These are phyloP conservation scores for Bipolaris victoriae DNA, from an alignment of 2,329 filamentous ascomycete species.

Conservation along the genomic window DNA sequence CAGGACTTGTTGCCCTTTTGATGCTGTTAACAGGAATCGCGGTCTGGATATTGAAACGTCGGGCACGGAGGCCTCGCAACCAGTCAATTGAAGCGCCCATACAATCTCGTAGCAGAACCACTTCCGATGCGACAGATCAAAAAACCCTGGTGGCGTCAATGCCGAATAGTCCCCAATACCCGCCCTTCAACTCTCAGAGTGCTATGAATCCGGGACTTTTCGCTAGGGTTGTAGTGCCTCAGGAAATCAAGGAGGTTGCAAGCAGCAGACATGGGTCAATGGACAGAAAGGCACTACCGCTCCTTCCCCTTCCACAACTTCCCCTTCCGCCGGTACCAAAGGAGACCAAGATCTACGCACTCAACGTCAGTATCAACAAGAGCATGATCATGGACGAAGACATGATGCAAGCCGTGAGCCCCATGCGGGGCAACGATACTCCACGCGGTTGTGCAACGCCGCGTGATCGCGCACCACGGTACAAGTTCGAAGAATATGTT, in stretches of 20 bases:
- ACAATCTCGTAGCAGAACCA: slow-evolving; percentile 16
- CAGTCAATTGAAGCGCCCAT: slow-evolving; percentile 23
- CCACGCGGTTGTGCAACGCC: slow-evolving; percentile 16
- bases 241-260: slow-evolving; percentile 13
- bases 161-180: slow-evolving; percentile 33
- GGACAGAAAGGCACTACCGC: slow-evolving; percentile 20
- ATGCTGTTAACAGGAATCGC: slow-evolving; percentile 28
- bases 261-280: slow-evolving; percentile 6
- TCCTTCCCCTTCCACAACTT: slow-evolving; percentile 18
- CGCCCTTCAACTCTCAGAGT: slow-evolving; percentile 18
- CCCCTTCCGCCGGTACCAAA: slow-evolving; percentile 26
- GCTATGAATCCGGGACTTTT: slow-evolving; percentile 21
- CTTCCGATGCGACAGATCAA: slow-evolving; percentile 32
- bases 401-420: slow-evolving; percentile 26
- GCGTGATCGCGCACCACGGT: slow-evolving; percentile 27
- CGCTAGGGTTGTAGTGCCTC: slow-evolving; percentile 14
- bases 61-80: slow-evolving; percentile 21
- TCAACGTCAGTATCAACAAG: slow-evolving; percentile 39
- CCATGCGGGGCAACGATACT: slow-evolving; percentile 18
- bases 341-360: slow-evolving; percentile 27
- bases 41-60: slow-evolving; percentile 32
- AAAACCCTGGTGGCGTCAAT: slow-evolving; percentile 34
- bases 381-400: slow-evolving; percentile 38
- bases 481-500: slow-evolving; percentile 34
- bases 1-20: slow-evolving; percentile 31